Base-by-base conservation (phyloP, 1,284 basidiomycete genomes). In the Leccinum solheimii region DNA sequence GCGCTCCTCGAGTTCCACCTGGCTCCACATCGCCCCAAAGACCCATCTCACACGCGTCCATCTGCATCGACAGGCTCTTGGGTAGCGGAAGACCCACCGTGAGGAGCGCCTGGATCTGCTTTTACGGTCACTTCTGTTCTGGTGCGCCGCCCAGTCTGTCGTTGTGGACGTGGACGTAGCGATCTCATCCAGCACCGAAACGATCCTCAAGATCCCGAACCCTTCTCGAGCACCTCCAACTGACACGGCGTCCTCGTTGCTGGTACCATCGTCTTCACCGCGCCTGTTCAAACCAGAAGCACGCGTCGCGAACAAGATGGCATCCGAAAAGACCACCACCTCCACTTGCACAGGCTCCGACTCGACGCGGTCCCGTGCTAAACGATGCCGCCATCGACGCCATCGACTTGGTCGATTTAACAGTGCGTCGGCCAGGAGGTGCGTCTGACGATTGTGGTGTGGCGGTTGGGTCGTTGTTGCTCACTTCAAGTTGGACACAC, bases 311-410 rank as follows among this genome's bases (percentile, higher is more conserved):
- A 91, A 69, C 34, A 92, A 67, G 21, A 91, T 72, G 40, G 91
- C 67, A 76, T 93, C 91, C 43, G 85, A 84, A 72, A 93, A 91
- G 8, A 92, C 79, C 58, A 91, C 81, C 52, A 81, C 80, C 67
- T 85, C 82, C 4, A 84, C 71, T 19, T 70, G 62, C 51, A 70
- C 27, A 5, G 63, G 66, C 43, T 66, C 70, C 10, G 67, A 70
- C 62, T 74, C 70, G 59, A 71, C 62, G 10, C 67, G 69, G 70
- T 79, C 68, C 73, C 2, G 72, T 74, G n/a, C 63, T 23, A 64
- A 66, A 70, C 43, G 79, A 80, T 7, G 61, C 63, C 26, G 73
- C 75, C 1, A 67, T 75, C 58, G 84, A 82, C 9, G 83, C 78
- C 1, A 5, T 43, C 16, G 40, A 43, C n/a, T 43, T 43, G 40